phyloP scores from a whole-genome alignment of 2,329 filamentous ascomycete genomes.

The Periconia digitata region DNA sequence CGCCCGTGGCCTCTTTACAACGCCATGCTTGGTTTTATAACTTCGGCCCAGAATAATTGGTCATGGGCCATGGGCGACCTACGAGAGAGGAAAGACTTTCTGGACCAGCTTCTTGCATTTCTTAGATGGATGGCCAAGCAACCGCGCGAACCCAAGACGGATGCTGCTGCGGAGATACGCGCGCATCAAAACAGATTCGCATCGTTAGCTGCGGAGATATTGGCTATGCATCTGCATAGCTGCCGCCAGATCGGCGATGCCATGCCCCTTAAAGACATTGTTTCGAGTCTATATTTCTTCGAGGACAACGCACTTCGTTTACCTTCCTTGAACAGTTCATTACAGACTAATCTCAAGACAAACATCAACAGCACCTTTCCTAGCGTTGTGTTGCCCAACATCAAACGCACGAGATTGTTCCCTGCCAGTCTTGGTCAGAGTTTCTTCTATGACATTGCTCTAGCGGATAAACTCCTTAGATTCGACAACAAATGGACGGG shows the following conservation, averaged over 20 bases:
- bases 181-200: constrained; percentile 61
- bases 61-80: constrained; percentile 87
- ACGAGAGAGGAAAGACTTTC: constrained; percentile 71
- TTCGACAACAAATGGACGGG: constrained; percentile 75
- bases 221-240: constrained; percentile 88
- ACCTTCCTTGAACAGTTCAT: constrained; percentile 81
- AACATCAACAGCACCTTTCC: constrained; percentile 82
- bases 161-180: constrained; percentile 23
- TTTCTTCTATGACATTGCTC: constrained; percentile 81
- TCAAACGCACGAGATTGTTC: constrained; percentile 74
- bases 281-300: constrained; percentile 77
- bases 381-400: constrained; percentile 71
- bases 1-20: constrained; percentile 57
- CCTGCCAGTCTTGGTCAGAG: constrained; percentile 68
- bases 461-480: constrained; percentile 73
- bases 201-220: constrained; percentile 80
- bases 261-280: constrained; percentile 68
- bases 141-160: constrained; percentile 24
- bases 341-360: constrained; percentile 81
- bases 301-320: constrained; percentile 75
- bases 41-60: constrained; percentile 90
- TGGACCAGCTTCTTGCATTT: constrained; percentile 71
- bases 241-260: constrained; percentile 74
- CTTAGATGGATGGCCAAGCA: constrained; percentile 52
- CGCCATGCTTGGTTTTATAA: constrained; percentile 82